These are phyloP conservation scores for Emmonsia crescens DNA, from an alignment of 2,329 filamentous ascomycete species.

Conservation along the genomic window DNA sequence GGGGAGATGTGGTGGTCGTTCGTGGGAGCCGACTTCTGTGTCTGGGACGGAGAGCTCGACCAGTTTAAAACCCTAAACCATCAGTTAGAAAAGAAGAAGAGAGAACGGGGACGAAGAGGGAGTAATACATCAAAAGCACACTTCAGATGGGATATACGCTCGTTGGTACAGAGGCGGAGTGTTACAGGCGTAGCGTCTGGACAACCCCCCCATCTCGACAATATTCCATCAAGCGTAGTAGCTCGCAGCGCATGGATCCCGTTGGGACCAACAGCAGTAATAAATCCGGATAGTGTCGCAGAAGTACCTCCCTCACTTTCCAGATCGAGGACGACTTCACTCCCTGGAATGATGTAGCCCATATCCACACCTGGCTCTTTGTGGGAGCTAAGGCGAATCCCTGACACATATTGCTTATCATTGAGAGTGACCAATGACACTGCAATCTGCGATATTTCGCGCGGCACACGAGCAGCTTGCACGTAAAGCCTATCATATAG, in stretches of 20 bases:
- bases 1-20: conserved; percentile 8
- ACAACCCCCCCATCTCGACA: conserved; percentile 14
- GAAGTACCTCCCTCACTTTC: neutral
- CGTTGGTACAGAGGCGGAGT: conserved; percentile 12
- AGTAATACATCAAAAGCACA: conserved; percentile 13
- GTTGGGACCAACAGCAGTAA: conserved; percentile 10
- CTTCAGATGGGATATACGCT: conserved; percentile 13
- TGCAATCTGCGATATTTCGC: conserved; percentile 7
- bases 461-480: conserved; percentile 8
- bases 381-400: conserved; percentile 8
- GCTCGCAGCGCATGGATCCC: conserved; percentile 15
- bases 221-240: conserved; percentile 8
- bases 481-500: conserved; percentile 10
- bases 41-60: conserved; percentile 13
- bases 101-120: neutral
- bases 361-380: conserved; percentile 3
- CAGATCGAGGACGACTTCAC: conserved; percentile 7
- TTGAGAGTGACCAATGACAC: conserved; percentile 12
- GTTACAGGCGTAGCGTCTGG: conserved; percentile 11
- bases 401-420: conserved; percentile 10
- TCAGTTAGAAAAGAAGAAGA: neutral
- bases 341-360: conserved; percentile 10
- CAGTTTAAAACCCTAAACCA: conserved; percentile 14
- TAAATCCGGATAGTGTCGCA: conserved; percentile 10
- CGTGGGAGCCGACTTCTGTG: conserved; percentile 7